Base-by-base conservation (phyloP, 176 grass and related monocot species). In the Avena eriantha region DNA sequence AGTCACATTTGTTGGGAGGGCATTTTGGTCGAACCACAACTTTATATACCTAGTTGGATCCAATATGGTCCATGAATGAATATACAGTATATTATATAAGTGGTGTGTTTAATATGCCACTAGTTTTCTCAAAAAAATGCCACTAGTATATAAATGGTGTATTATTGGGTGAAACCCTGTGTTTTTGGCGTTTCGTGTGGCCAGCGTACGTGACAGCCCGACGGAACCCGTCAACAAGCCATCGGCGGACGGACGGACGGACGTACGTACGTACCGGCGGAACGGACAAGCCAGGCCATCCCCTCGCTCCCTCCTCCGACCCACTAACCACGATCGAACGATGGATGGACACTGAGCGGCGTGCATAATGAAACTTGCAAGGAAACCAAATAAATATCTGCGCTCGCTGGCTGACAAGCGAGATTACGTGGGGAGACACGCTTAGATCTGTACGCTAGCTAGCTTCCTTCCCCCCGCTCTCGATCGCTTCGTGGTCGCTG, bases 401-500 rank as follows among this genome's bases (percentile, higher is more conserved):
- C 4, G 29, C 2, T 29, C 17, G 5, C 75, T 56, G 16, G 4
- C 2, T 77, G 53, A n/a, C 54, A 78, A 36, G 19, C 19, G 19
- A 59, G 31, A 39, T 57, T 78, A 58, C 53, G 18, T 11, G 71
- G 23, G 71, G 7, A 15, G 71, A 26, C 11, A 26, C 11, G 70
- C 71, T 73, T 47, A 47, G 23, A 16, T 48, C 43, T 73, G 70
- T 48, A 48, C 70, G 70, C 70, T 48, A 73, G 34, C 66, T 7
- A 69, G 21, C 39, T 39, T 34, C 33, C 39, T 7, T 1, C 0
- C 66, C 66, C 2, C 49, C 13, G 14, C 14, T 53, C 3, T 47
- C 39, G 39, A 53, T 18, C 21, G 58, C 21, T 23, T 22, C 57
- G 57, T 56, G 54, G 5, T 56, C 54, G 2, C 58, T 61, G 10